phyloP scores from a whole-genome alignment of 1,139 yeast genomes.

The Taiozyma sp. region DNA sequence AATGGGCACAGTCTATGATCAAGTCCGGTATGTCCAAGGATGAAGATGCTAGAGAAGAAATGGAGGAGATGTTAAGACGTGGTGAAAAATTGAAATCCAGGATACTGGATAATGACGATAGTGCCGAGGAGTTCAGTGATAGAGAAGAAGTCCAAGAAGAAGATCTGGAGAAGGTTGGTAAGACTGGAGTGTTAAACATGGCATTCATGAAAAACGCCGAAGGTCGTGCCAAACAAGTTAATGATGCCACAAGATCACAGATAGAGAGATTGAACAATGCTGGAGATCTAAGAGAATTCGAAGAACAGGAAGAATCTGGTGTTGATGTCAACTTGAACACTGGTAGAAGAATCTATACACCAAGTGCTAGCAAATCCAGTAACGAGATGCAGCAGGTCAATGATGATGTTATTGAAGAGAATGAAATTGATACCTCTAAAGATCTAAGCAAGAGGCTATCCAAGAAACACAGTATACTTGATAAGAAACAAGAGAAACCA shows the following conservation, averaged over 20 bases:
- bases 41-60: constrained; percentile 73
- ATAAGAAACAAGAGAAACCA: constrained; percentile 5
- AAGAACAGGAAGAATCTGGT: constrained; percentile 22
- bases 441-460: constrained; percentile 39
- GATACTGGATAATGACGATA: constrained; percentile 63
- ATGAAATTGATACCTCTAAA: constrained; percentile 50
- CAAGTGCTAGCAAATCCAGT: constrained; percentile 49
- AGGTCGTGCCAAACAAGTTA: constrained; percentile 52
- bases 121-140: constrained; percentile 39
- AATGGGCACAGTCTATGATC: constrained; percentile 91
- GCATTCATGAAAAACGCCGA: constrained; percentile 92
- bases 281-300: constrained; percentile 34
- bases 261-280: constrained; percentile 44
- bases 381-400: constrained; percentile 40
- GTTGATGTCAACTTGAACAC: constrained; percentile 49
- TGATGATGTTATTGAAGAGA: constrained; percentile 41
- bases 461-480: constrained; percentile 15
- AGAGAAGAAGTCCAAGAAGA: constrained; percentile 35
- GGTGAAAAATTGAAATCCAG: constrained; percentile 76
- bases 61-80: constrained; percentile 90
- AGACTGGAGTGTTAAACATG: constrained; percentile 84
- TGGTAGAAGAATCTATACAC: constrained; percentile 84
- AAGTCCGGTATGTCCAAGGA: constrained; percentile 90
- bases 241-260: constrained; percentile 46
- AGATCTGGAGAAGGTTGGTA: constrained; percentile 50